Percentiles rank a stretch among this genome's conserved stretches.
phyloP scores from a whole-genome alignment of 2,329 filamentous ascomycete genomes.

The Talaromyces sp. region DNA sequence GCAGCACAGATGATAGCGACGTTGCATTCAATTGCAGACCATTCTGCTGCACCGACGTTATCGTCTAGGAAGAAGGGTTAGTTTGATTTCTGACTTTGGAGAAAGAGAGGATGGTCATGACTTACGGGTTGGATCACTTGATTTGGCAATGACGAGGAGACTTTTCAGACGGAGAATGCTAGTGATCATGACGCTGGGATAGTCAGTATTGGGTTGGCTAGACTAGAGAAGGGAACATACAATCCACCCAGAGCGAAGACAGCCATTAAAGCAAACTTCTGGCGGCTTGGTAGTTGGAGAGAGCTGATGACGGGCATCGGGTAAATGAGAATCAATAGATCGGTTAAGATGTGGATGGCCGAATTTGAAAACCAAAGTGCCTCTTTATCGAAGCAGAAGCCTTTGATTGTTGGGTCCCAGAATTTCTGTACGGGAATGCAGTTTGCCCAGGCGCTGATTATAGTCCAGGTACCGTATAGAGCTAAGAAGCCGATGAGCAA shows the following conservation, averaged over 20 bases:
- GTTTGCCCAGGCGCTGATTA: conserved; percentile 35
- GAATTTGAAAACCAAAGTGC: conserved; percentile 50
- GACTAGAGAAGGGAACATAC: conserved; percentile 29
- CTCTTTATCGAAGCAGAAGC: conserved; percentile 43
- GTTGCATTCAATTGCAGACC: conserved; percentile 48
- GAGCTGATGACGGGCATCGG: conserved; percentile 48
- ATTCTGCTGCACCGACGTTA: conserved; percentile 45
- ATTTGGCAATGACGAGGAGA: conserved; percentile 32
- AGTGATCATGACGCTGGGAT: conserved; percentile 41
- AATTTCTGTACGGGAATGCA: conserved; percentile 35
- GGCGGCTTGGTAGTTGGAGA: conserved; percentile 41
- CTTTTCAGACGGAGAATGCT: conserved; percentile 40
- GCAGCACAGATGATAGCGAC: conserved; percentile 46
- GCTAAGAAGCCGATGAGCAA: conserved; percentile 38
- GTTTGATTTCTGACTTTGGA: not conserved
- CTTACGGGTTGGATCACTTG: conserved; percentile 34
- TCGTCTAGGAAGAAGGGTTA: conserved; percentile 23
- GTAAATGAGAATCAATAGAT: conserved; percentile 44
- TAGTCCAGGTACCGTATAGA: conserved; percentile 33
- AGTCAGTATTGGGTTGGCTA: conserved; percentile 9
- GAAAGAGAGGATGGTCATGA: not conserved
- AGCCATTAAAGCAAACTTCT: conserved; percentile 44
- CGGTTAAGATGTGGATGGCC: conserved; percentile 46
- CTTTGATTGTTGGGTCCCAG: conserved; percentile 28
- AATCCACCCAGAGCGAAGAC: conserved; percentile 49